Base-by-base conservation (phyloP, 495 filamentous ascomycete species). In the Staphylotrichum longicolle region DNA sequence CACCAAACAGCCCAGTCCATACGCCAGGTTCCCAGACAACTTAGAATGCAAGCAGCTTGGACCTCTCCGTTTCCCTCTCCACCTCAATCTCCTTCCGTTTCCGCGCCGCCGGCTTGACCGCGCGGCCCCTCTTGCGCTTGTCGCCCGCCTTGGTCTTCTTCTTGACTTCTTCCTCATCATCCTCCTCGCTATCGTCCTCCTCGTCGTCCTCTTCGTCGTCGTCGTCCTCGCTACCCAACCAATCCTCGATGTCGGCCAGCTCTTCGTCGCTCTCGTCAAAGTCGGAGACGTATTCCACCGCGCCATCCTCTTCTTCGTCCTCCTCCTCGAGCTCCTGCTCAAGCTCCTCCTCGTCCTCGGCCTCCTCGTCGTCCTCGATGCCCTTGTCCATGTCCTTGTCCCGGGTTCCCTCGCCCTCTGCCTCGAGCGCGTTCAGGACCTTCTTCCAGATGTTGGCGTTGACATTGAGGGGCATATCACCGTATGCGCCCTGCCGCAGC, bases 361-460 rank as follows among this genome's bases (percentile, higher is more conserved):
- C 83, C 48, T 88, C 83, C 58, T 89, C 81, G 7, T 96, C 91
- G 4, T 91, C 93, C 68, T 93, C 90, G 67, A 91, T 84, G 8
- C 87, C 88, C 60, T 88, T 82, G 68, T 97, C 93, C 70, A 93
- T 69, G 72, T 97, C 93, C 77, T 90, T 85, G 75, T 98, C 94
- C 64, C 91, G 80, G 66, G 80, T 81, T 49, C 88, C 94, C 70
- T 94, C 90, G 32, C 93, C 92, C 65, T 86, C 84, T 59, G 86
- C 82, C 82, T 98, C 95, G 71, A 98, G 77, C 3, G 92, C 93
- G 48, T 87, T 86, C 50, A 98, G 82, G 33, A 98, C 95, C 83
- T 91, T 94, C 87, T 96, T 96, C 94, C 94, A 98, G 63, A 98
- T 91, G 12, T 79, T 80, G 74, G 95, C 90, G 71, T 94, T 92